Evolutionary conservation across 1,284 basidiomycete genomes (phyloP).

Genomic region (Stygiomarasmius scandens): DNA sequence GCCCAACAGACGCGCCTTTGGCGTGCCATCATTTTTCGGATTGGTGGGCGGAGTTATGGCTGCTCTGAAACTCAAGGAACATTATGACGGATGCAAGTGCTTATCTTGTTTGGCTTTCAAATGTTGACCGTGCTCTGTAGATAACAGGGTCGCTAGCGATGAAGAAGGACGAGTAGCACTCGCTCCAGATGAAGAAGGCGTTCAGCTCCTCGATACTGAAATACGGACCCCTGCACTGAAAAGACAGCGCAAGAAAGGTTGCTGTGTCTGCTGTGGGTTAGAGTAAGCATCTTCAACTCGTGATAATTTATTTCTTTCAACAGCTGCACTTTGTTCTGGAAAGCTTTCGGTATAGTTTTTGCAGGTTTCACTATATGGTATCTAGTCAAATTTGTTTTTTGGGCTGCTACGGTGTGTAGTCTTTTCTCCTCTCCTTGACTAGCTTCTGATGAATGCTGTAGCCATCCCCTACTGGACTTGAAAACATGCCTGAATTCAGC

Average conservation of each 20-base stretch:
- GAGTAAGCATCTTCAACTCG: slow-evolving; percentile 38
- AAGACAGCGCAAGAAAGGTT: slow-evolving; percentile 35
- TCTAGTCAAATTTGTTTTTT: slow-evolving; percentile 45
- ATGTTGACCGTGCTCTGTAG: slow-evolving; percentile 25
- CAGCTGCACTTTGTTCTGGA: slow-evolving; percentile 59
- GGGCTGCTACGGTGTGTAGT: slow-evolving; percentile 48
- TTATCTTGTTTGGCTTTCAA: neutral
- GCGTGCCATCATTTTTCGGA: slow-evolving; percentile 39
- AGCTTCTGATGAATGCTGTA: slow-evolving; percentile 22
- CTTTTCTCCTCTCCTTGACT: neutral
- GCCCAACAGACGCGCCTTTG: slow-evolving; percentile 5
- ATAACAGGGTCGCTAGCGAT: slow-evolving; percentile 43
- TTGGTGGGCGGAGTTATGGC: slow-evolving; percentile 50
- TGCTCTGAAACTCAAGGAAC: slow-evolving; percentile 51
- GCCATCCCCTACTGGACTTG: slow-evolving; percentile 52
- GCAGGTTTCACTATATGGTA: slow-evolving; percentile 45
- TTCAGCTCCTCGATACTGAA: slow-evolving; percentile 43
- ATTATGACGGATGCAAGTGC: slow-evolving; percentile 49
- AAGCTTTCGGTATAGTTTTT: slow-evolving; percentile 53
- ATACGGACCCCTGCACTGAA: slow-evolving; percentile 36
- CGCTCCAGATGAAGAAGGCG: slow-evolving; percentile 28
- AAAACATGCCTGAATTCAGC: slow-evolving; percentile 57
- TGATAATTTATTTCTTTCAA: slow-evolving; percentile 3
- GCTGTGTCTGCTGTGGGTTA: slow-evolving; percentile 57
- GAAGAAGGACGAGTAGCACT: slow-evolving; percentile 48